Evolutionary conservation across 331 rosid genomes (phyloP).

Genomic region (Spiraea crenata): DNA sequence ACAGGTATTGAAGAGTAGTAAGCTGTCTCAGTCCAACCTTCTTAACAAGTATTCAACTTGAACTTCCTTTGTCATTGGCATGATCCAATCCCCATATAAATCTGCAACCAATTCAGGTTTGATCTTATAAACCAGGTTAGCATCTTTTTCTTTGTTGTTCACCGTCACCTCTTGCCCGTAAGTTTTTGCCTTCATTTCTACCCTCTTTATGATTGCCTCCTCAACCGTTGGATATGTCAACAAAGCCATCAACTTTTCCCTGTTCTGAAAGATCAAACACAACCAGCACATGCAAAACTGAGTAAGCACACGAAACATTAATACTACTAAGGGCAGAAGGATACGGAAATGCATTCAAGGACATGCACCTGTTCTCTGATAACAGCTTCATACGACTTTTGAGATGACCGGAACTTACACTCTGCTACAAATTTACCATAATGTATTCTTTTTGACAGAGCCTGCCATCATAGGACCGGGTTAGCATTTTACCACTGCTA

Average conservation of each 20-base stretch:
- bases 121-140: constrained; percentile 69
- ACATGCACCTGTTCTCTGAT: constrained; percentile 68
- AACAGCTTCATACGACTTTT: constrained; percentile 64
- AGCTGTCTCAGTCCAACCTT: constrained; percentile 62
- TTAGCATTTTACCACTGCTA: constrained; percentile 6
- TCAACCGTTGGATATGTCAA: constrained; percentile 79
- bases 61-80: constrained; percentile 96
- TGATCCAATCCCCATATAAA: constrained; percentile 87
- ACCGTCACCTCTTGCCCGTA: constrained; percentile 71
- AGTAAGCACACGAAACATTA: neutral
- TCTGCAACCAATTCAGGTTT: constrained; percentile 76
- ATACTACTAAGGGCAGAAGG: neutral
- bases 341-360: neutral
- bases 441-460: constrained; percentile 89
- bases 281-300: neutral
- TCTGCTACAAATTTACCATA: constrained; percentile 94
- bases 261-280: constrained; percentile 53
- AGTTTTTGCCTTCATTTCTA: constrained; percentile 67
- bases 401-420: constrained; percentile 68
- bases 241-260: constrained; percentile 64
- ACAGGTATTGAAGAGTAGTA: neutral
- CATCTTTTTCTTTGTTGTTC: constrained; percentile 37
- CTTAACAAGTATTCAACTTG: constrained; percentile 82
- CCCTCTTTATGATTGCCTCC: constrained; percentile 67
- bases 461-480: constrained; percentile 30